Evolutionary conservation across 2,329 filamentous ascomycete genomes (phyloP), one percentile per base, ranked within the genome.

Genomic region (Teratosphaeriaceae sp.): DNA sequence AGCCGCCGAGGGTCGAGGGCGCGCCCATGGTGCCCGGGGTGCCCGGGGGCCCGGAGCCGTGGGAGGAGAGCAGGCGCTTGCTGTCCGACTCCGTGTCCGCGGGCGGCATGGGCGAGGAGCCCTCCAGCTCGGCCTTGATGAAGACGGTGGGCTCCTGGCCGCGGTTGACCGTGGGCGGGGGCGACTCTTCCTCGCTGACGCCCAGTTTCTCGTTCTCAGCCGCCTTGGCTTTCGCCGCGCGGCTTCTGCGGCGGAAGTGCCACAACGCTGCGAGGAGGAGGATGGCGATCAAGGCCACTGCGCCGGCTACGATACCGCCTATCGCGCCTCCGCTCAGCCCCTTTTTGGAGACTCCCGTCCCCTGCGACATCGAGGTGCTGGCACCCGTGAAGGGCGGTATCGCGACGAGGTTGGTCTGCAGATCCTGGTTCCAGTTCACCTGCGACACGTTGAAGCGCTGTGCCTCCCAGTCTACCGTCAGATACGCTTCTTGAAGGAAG

Each of bases 401-500:
- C 3, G 54, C 46, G 7, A 62, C 55, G 5, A 64, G 51, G 16
- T 58, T 46, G 21, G 51, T 38, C 13, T 47, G 19, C 2, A 52
- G 42, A 18, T 44, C 50, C 22, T 54, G 48, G 4, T 46, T 35
- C 60, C 59, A 64, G n/a, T 37, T 29, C 5, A 54, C 54, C 40
- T 68, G 69, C 13, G 65, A 69, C 2, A 74, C 55, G 21, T 67
- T 68, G 57, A 74, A 74, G 24, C 64, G 65, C 20, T 63, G 55
- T 11, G 67, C 62, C 47, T 74, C 70, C 60, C 68, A 74, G 46
- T 74, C 69, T 5, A 72, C 69, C 2, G 61, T 64, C 37, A 75
- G 46, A 47, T 74, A 74, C 2, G 82, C 75, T 61, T 87, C 82
- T 57, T 87, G 84, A 42, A 88, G 65, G 50, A 87, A 86, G 0